phyloP scores from a whole-genome alignment of 108 stramenopile species.

The Cyclotella choctawhatcheeana region DNA sequence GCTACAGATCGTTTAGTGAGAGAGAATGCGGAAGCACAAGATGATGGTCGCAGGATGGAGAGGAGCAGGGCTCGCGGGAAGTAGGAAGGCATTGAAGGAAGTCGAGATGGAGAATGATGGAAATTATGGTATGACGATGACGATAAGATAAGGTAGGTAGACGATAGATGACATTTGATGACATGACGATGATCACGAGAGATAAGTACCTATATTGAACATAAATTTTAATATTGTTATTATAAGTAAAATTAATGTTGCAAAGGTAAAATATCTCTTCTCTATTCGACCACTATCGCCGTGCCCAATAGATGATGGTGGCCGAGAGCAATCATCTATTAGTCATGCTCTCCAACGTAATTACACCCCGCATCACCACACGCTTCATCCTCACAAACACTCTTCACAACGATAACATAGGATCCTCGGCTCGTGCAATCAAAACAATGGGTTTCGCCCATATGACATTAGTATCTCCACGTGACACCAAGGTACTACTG shows the following conservation, averaged over 20 bases:
- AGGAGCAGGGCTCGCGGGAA: constrained; percentile 22
- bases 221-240: too few species aligned
- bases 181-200: too few species aligned
- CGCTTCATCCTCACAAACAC: constrained; percentile 66
- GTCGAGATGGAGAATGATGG: not conserved
- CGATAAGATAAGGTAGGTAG: too few species aligned
- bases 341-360: too few species aligned
- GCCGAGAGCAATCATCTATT: too few species aligned
- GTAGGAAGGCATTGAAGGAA: constrained; percentile 8
- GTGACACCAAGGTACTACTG: constrained; percentile 51
- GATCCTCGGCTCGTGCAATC: constrained; percentile 68
- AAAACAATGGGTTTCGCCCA: constrained; percentile 61
- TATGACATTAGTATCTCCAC: constrained; percentile 54
- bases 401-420: constrained; percentile 62
- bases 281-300: too few species aligned
- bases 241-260: too few species aligned
- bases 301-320: too few species aligned
- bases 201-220: too few species aligned
- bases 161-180: too few species aligned
- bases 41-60: constrained; percentile 14
- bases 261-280: too few species aligned
- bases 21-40: constrained; percentile 7
- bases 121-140: too few species aligned
- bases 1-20: not conserved
- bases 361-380: constrained; percentile 20